phyloP scores from a whole-genome alignment of 2,329 filamentous ascomycete species.

The Arthrocladium fulminans region DNA sequence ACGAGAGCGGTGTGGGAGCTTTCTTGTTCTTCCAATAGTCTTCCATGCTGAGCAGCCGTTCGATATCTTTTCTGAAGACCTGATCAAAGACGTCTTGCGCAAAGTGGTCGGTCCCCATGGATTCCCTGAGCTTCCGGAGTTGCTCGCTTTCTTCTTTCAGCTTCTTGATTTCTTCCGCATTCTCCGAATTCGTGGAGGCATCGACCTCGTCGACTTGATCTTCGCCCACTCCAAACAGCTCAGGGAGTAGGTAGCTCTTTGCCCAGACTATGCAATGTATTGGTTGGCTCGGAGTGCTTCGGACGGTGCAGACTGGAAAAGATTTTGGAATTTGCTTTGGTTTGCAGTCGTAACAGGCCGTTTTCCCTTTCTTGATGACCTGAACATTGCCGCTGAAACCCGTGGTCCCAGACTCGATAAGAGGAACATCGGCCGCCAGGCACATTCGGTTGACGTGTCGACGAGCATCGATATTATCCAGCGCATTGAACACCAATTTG shows the following conservation, averaged over 20 bases:
- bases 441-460: conserved; percentile 98
- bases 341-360: conserved; percentile 93
- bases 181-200: conserved; percentile 69
- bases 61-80: conserved; percentile 78
- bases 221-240: conserved; percentile 87
- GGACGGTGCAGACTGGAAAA: conserved; percentile 93
- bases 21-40: conserved; percentile 91
- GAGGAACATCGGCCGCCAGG: conserved; percentile 74
- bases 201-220: conserved; percentile 74
- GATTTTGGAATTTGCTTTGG: conserved; percentile 83
- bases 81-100: conserved; percentile 79
- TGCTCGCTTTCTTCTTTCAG: conserved; percentile 74
- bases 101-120: conserved; percentile 72
- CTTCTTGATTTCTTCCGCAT: conserved; percentile 80
- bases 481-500: conserved; percentile 83
- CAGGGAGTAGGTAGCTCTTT: conserved; percentile 92
- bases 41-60: conserved; percentile 73
- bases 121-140: conserved; percentile 69
- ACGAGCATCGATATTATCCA: conserved; percentile 89
- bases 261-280: conserved; percentile 99
- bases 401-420: conserved; percentile 94
- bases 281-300: conserved; percentile 88
- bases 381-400: conserved; percentile 97
- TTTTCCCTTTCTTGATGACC: conserved; percentile 83
- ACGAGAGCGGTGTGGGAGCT: conserved; percentile 64